phyloP scores from a whole-genome alignment of 2,329 filamentous ascomycete species.

The Sporothrix humicola region DNA sequence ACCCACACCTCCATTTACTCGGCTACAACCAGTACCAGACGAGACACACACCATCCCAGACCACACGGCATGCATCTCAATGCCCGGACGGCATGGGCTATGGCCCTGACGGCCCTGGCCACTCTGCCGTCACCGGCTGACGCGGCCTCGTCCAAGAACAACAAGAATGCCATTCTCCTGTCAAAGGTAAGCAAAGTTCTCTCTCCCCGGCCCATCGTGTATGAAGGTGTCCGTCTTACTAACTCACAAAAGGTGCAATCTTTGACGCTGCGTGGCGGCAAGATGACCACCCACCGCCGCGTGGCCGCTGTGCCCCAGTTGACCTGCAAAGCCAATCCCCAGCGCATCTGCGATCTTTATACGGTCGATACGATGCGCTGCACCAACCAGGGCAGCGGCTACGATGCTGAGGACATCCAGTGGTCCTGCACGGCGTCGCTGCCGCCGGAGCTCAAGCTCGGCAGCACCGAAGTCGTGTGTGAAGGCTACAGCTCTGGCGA shows the following conservation, averaged over 20 bases:
- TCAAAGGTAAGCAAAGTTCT: constrained; percentile 60
- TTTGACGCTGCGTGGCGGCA: constrained; percentile 73
- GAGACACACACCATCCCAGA: background rate
- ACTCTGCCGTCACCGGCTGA: constrained; percentile 18
- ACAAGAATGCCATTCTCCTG: constrained; percentile 61
- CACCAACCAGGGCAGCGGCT: constrained; percentile 81
- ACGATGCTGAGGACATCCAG: constrained; percentile 79
- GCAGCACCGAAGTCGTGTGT: constrained; percentile 86
- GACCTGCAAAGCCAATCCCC: constrained; percentile 70
- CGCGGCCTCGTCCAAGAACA: constrained; percentile 39
- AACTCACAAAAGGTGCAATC: constrained; percentile 71
- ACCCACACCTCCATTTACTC: background rate
- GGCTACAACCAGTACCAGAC: background rate
- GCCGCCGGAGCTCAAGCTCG: constrained; percentile 70
- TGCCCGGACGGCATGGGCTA: background rate
- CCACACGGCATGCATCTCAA: constrained; percentile 19
- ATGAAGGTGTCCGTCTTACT: constrained; percentile 36
- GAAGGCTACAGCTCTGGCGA: constrained; percentile 81
- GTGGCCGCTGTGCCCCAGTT: constrained; percentile 78
- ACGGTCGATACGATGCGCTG: constrained; percentile 84
- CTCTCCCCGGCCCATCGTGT: background rate
- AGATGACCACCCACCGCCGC: constrained; percentile 76
- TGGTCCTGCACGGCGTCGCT: constrained; percentile 80
- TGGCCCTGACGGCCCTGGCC: constrained; percentile 19
- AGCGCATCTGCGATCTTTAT: constrained; percentile 70